Evolutionary conservation across 1,284 basidiomycete species (phyloP).

Genomic region (Puccinia polysora): DNA sequence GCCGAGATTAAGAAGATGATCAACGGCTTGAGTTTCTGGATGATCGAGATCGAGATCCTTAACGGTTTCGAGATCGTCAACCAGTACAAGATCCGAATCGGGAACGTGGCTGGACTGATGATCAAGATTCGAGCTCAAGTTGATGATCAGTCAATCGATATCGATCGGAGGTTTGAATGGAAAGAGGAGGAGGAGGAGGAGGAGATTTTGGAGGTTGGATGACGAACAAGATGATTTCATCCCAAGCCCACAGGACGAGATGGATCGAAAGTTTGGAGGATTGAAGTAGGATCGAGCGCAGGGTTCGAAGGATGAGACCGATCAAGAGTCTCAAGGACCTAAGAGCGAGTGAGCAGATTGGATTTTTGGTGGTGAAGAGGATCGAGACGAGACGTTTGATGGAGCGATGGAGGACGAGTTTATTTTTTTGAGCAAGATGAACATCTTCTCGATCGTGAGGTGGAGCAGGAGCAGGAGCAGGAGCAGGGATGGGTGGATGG

Average conservation of each 20-base stretch:
- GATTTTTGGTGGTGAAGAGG: constrained; percentile 8
- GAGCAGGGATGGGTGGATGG: no score
- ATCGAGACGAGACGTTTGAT: no score
- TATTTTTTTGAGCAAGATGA: no score
- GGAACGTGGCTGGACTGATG: constrained; percentile 13
- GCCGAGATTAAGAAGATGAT: constrained; percentile 5
- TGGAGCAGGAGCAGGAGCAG: no score
- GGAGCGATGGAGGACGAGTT: no score
- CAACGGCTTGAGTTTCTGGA: constrained; percentile 11
- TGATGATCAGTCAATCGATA: no score
- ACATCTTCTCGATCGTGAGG: no score
- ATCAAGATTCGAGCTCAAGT: no score
- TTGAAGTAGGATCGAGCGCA: background rate
- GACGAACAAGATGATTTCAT: constrained; percentile 16
- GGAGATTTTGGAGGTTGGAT: background rate
- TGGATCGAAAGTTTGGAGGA: background rate
- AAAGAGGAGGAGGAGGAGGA: background rate
- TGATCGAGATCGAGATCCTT: background rate
- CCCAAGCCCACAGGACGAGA: constrained; percentile 11
- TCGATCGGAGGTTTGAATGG: no score
- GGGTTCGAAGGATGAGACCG: background rate
- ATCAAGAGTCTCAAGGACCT: background rate
- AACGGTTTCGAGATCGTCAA: background rate
- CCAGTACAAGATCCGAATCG: constrained; percentile 4
- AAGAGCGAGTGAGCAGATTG: background rate